Evolutionary conservation across 208 protist species (phyloP).

Genomic region (Acanthamoeba lenticulata): DNA sequence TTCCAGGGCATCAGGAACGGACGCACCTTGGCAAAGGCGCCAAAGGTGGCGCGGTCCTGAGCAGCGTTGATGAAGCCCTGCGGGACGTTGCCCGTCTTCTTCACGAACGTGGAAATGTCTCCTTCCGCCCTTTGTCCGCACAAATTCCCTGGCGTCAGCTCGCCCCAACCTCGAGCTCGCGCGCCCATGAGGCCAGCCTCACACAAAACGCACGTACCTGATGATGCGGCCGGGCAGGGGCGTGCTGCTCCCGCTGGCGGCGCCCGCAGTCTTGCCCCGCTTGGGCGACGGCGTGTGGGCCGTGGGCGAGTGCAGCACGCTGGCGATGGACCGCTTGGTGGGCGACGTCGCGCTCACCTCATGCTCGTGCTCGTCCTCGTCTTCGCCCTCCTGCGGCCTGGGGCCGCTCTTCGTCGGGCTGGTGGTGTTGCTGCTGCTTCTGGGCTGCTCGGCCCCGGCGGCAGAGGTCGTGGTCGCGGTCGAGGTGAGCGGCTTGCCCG

Average conservation of each 20-base stretch:
- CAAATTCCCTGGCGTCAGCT: too few species aligned
- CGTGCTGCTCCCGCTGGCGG: background rate
- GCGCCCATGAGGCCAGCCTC: too few species aligned
- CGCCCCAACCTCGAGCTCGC: too few species aligned
- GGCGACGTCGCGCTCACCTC: background rate
- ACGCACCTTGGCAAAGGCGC: background rate
- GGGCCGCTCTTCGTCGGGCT: background rate
- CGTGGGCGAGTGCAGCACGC: background rate
- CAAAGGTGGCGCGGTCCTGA: background rate
- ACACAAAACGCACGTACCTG: background rate
- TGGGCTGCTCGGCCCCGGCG: too few species aligned
- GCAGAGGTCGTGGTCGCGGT: background rate
- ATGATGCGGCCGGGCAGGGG: conserved; percentile 1
- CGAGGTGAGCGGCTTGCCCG: background rate
- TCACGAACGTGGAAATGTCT: conserved; percentile 7
- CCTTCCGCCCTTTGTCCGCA: too few species aligned
- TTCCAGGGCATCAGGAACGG: too few species aligned
- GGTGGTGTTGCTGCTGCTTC: too few species aligned
- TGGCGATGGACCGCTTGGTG: background rate
- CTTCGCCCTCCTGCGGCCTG: background rate
- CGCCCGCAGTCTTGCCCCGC: background rate
- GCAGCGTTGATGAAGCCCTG: background rate
- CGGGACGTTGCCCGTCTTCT: background rate
- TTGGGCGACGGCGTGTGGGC: background rate
- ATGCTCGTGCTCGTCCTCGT: background rate